Percentiles rank a stretch among this genome's conserved stretches.
These are phyloP conservation scores for Claviceps spartinae DNA, from an alignment of 2,329 filamentous ascomycete genomes.

Conservation along the genomic window DNA sequence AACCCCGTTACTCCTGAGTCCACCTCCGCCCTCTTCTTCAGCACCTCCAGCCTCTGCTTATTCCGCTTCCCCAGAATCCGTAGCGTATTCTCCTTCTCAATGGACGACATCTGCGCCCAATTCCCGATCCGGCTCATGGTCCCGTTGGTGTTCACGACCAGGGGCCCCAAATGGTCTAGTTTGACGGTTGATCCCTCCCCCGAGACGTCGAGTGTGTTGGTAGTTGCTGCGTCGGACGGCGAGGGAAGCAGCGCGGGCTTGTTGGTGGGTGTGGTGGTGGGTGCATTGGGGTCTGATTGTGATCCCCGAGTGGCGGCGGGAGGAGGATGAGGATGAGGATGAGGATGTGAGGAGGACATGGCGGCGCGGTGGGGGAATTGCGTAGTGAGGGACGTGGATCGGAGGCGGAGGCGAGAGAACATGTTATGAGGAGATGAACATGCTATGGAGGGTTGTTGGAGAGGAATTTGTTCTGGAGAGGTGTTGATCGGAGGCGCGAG, in stretches of 20 bases:
- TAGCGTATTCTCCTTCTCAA: conserved; percentile 54
- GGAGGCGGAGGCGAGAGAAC: background rate
- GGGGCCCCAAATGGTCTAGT: conserved; percentile 56
- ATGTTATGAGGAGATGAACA: background rate
- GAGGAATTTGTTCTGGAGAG: background rate
- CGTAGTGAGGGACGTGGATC: background rate
- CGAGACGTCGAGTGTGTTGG: conserved; percentile 20
- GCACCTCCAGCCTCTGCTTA: conserved; percentile 41
- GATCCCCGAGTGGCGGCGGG: background rate
- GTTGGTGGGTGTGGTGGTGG: background rate
- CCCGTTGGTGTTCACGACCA: conserved; percentile 63
- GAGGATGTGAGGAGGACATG: background rate
- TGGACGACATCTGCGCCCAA: conserved; percentile 57
- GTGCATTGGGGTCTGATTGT: background rate
- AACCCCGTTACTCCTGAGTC: no score
- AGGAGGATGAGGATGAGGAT: background rate
- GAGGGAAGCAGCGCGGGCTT: conserved; percentile 13
- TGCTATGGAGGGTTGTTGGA: background rate
- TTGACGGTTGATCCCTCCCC: conserved; percentile 28
- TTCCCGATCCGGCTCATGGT: conserved; percentile 58
- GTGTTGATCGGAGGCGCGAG: background rate
- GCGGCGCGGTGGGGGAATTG: background rate
- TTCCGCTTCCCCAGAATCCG: conserved; percentile 57
- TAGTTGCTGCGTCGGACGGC: conserved; percentile 8
- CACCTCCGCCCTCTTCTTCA: conserved; percentile 20